These are phyloP conservation scores for Graphilbum fragrans DNA, from an alignment of 2,329 filamentous ascomycete genomes.

Conservation along the genomic window DNA sequence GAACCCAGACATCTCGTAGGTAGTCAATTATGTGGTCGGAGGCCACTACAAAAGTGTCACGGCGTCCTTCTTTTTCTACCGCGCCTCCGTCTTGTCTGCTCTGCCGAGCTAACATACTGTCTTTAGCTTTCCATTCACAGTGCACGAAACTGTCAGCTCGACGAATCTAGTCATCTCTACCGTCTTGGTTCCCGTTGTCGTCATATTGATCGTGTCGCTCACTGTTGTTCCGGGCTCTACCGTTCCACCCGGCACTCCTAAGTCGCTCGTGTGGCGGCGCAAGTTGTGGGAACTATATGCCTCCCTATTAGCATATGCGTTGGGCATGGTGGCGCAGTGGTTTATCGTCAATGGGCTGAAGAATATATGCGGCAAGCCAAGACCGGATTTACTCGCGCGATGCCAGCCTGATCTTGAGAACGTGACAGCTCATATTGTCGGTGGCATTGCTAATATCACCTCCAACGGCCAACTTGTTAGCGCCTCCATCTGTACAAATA, in stretches of 20 bases:
- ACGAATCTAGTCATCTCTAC: slow-evolving; percentile 52
- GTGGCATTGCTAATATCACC: slow-evolving; percentile 41
- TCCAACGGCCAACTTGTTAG: slow-evolving; percentile 57
- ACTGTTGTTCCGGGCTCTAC: slow-evolving; percentile 61
- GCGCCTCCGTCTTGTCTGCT: too few species aligned
- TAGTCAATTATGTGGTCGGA: slow-evolving; percentile 5
- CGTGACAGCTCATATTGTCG: slow-evolving; percentile 47
- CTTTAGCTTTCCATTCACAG: slow-evolving; percentile 59
- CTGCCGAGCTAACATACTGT: too few species aligned
- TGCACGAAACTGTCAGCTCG: slow-evolving; percentile 60
- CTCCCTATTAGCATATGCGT: slow-evolving; percentile 69
- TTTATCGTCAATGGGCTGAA: slow-evolving; percentile 81
- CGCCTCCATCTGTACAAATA: slow-evolving; percentile 62
- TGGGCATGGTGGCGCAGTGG: slow-evolving; percentile 61
- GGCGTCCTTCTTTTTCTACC: too few species aligned
- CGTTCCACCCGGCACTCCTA: slow-evolving; percentile 49
- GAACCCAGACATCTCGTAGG: slow-evolving; percentile 64
- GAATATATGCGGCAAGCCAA: slow-evolving; percentile 71
- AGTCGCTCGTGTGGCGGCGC: slow-evolving; percentile 57
- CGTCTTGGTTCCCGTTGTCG: slow-evolving; percentile 49
- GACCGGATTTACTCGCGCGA: slow-evolving; percentile 48
- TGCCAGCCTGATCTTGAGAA: slow-evolving; percentile 65
- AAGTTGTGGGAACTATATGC: slow-evolving; percentile 88
- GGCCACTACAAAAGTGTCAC: too few species aligned
- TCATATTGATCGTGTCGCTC: slow-evolving; percentile 58